Evolutionary conservation across 2,329 filamentous ascomycete species (phyloP).

Genomic region (Onygenales sp.): DNA sequence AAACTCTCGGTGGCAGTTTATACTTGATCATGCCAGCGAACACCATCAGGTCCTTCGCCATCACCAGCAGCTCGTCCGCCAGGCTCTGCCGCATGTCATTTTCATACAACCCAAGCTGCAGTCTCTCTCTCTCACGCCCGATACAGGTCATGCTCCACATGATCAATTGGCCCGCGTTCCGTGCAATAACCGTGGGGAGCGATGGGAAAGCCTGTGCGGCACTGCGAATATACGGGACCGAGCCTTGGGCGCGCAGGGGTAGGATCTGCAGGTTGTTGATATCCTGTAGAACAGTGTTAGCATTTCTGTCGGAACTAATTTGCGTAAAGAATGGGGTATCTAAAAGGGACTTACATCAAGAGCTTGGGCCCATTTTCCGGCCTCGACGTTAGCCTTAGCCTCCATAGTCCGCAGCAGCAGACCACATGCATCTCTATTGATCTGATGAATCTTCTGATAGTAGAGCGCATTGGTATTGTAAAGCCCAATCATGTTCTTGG

Average conservation of each 20-base stretch:
- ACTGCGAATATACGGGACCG: slow-evolving; percentile 67
- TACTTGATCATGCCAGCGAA: slow-evolving; percentile 91
- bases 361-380: slow-evolving; percentile 49
- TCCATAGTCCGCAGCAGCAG: slow-evolving; percentile 52
- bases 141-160: slow-evolving; percentile 91
- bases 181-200: slow-evolving; percentile 69
- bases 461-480: slow-evolving; percentile 55
- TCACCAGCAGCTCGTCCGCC: slow-evolving; percentile 63
- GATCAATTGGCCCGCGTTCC: slow-evolving; percentile 82
- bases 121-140: slow-evolving; percentile 63
- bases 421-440: slow-evolving; percentile 50
- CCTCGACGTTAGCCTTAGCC: slow-evolving; percentile 51
- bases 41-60: slow-evolving; percentile 82
- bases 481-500: slow-evolving; percentile 51
- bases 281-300: slow-evolving; percentile 41
- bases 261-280: slow-evolving; percentile 70
- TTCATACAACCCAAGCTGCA: slow-evolving; percentile 63
- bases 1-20: slow-evolving; percentile 74
- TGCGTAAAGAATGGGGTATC: slow-evolving; percentile 6
- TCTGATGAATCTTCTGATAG: slow-evolving; percentile 48
- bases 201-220: slow-evolving; percentile 72
- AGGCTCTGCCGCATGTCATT: slow-evolving; percentile 38
- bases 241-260: slow-evolving; percentile 64
- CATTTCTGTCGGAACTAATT: slow-evolving; percentile 8
- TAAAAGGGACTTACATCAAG: slow-evolving; percentile 49